Conservation (phyloP, 257 asterid species). For the Solanum chaucha region DNA sequence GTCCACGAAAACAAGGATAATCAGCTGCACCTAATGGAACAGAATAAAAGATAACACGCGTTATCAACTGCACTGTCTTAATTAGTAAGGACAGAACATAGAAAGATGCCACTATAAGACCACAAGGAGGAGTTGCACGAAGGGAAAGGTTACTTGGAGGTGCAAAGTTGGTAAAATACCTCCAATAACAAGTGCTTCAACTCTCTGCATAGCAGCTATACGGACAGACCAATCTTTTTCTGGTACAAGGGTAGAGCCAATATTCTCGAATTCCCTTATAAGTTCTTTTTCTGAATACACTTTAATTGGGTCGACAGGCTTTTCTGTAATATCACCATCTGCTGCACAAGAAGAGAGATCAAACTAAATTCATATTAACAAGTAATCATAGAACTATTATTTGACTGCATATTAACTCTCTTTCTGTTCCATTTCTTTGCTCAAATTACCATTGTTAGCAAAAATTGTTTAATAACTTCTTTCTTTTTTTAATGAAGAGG, state of each 20-base stretch:
- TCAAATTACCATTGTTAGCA: neutral
- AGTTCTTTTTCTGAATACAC: constrained; percentile 95
- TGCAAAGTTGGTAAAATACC: constrained; percentile 36
- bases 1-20: constrained; percentile 87
- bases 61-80: neutral
- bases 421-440: neutral
- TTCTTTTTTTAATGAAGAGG: neutral
- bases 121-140: neutral
- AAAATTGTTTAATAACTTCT: neutral
- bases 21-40: constrained; percentile 78
- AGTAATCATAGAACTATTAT: neutral
- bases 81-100: neutral
- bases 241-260: constrained; percentile 80
- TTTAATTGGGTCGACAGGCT: constrained; percentile 86
- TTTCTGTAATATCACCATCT: constrained; percentile 86
- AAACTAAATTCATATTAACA: neutral
- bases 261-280: constrained; percentile 87
- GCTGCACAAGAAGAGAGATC: constrained; percentile 31
- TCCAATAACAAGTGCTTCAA: constrained; percentile 90
- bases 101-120: neutral
- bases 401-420: neutral
- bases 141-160: neutral
- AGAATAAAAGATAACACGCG: neutral
- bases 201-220: constrained; percentile 89
- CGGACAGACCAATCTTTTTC: constrained; percentile 99